These are phyloP conservation scores for Neopestalotiopsis clavispora DNA, from an alignment of 2,329 filamentous ascomycete species.

Conservation along the genomic window DNA sequence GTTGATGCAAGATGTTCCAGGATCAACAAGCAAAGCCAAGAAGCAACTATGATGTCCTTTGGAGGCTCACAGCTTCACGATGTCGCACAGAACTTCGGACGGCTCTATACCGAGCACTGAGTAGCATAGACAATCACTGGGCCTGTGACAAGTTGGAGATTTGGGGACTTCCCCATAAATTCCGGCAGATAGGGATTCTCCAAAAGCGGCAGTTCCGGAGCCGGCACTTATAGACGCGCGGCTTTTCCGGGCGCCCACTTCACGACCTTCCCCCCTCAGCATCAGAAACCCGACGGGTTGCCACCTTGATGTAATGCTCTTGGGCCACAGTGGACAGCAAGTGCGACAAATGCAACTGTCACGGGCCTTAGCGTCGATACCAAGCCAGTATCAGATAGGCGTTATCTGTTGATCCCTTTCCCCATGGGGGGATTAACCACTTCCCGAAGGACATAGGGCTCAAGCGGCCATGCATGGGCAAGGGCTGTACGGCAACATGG, in stretches of 20 bases:
- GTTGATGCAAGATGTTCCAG: neutral
- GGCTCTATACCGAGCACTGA: constrained; percentile 2
- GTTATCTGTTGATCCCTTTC: neutral
- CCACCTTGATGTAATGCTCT: neutral
- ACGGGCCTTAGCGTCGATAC: neutral
- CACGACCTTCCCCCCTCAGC: neutral
- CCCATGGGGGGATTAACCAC: constrained; percentile 5
- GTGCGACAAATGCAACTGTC: neutral
- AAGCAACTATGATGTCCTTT: neutral
- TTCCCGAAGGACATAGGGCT: neutral
- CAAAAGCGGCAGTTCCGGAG: constrained; percentile 9
- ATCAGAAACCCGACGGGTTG: neutral
- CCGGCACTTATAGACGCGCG: constrained; percentile 2
- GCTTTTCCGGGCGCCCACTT: constrained; percentile 4
- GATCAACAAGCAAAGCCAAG: neutral
- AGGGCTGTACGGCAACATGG: neutral
- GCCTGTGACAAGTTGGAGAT: constrained; percentile 3
- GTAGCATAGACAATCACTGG: neutral
- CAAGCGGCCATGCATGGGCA: neutral
- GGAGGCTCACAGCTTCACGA: neutral
- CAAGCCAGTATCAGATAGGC: constrained; percentile 4
- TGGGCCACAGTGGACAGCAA: neutral
- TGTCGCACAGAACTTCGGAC: neutral
- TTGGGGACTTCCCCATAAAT: neutral
- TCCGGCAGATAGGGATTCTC: constrained; percentile 7